phyloP scores from a whole-genome alignment of 202 grass and related monocot species.

The Zoysia matrella region DNA sequence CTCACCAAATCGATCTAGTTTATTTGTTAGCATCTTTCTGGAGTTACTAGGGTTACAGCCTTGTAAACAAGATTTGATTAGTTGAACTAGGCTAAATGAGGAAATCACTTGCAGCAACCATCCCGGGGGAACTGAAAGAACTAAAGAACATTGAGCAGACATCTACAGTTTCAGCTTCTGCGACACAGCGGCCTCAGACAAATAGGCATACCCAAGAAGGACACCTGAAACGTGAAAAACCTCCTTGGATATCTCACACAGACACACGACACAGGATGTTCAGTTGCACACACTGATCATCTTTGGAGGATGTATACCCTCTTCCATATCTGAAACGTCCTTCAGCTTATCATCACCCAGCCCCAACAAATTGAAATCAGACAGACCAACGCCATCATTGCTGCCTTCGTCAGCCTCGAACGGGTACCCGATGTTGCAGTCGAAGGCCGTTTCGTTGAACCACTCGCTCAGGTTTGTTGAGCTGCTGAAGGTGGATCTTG shows the following conservation, averaged over 20 bases:
- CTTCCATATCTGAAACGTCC: slow-evolving; percentile 44
- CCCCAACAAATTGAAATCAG: slow-evolving; percentile 35
- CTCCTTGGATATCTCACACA: slow-evolving; percentile 32
- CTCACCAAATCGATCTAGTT: not conserved
- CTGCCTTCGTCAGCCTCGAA: slow-evolving; percentile 55
- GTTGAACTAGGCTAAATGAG: slow-evolving; percentile 34
- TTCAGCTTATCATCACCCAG: slow-evolving; percentile 40
- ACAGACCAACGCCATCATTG: slow-evolving; percentile 23
- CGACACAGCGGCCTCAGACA: no score
- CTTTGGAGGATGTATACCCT: slow-evolving; percentile 44
- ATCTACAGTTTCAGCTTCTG: no score
- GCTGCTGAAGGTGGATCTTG: slow-evolving; percentile 23
- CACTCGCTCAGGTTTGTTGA: slow-evolving; percentile 53
- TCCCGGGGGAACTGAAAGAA: slow-evolving; percentile 25
- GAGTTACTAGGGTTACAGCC: not conserved
- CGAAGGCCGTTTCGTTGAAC: slow-evolving; percentile 58
- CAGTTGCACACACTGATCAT: slow-evolving; percentile 57
- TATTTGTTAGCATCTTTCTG: not conserved
- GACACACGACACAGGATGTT: not conserved
- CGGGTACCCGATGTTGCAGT: slow-evolving; percentile 55
- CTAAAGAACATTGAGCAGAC: slow-evolving; percentile 13
- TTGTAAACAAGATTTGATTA: slow-evolving; percentile 37
- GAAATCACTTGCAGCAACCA: slow-evolving; percentile 31
- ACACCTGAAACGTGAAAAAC: slow-evolving; percentile 47
- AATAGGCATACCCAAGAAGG: slow-evolving; percentile 20